Percentiles rank a stretch among this genome's conserved stretches.
These are phyloP conservation scores for Morella rubra DNA, from an alignment of 306 rosid species.

Conservation along the genomic window DNA sequence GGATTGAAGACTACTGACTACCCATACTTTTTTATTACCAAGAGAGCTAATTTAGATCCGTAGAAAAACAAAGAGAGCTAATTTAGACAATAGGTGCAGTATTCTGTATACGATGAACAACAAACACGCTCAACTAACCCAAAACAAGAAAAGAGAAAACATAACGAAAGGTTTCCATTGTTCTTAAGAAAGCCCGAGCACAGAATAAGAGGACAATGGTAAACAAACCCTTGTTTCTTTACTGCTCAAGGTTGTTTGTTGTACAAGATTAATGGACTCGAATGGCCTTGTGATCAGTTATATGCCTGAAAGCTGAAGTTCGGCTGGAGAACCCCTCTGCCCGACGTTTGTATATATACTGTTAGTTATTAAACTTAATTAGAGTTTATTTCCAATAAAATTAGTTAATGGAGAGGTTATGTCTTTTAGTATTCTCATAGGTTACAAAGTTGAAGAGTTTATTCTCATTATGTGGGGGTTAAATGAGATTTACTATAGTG, in stretches of 20 bases:
- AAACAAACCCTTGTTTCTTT: constrained; percentile 5
- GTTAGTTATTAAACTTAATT: no score
- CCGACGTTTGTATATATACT: constrained; percentile 21
- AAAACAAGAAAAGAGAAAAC: constrained; percentile 5
- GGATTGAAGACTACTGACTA: neutral
- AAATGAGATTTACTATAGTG: no score
- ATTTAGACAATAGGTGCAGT: no score
- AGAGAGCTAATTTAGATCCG: neutral
- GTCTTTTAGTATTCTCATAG: constrained; percentile 23
- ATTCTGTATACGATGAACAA: neutral
- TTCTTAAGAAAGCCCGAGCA: neutral
- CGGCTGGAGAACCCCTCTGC: constrained; percentile 14
- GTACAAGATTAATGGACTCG: no score
- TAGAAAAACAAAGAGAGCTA: neutral
- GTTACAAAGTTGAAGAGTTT: no score
- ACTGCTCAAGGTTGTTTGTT: neutral
- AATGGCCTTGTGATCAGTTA: neutral
- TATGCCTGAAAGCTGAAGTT: constrained; percentile 20
- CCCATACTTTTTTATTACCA: neutral
- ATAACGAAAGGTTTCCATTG: neutral
- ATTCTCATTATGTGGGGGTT: no score
- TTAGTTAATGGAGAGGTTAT: constrained; percentile 26
- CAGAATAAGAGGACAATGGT: neutral
- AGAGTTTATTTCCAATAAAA: no score
- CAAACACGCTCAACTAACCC: neutral